These are phyloP conservation scores for Colletotrichum nymphaeae DNA, from an alignment of 2,329 filamentous ascomycete genomes.

Conservation along the genomic window DNA sequence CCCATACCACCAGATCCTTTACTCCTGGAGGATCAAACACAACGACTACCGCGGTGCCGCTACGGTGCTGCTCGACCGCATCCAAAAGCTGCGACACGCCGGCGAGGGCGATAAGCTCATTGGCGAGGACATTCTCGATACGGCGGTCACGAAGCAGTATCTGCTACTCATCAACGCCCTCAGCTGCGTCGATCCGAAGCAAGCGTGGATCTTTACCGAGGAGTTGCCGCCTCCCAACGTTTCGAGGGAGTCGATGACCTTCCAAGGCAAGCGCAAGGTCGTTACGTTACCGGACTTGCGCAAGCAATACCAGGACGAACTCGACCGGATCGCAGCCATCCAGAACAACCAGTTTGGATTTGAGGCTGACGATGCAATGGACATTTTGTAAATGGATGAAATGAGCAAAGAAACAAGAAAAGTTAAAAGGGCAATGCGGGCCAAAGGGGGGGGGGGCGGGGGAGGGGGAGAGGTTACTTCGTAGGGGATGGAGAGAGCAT, in stretches of 20 bases:
- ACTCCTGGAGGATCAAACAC: slow-evolving; percentile 87
- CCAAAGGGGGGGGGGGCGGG: slow-evolving; percentile 16
- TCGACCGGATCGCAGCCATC: slow-evolving; percentile 89
- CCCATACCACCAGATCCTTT: slow-evolving; percentile 89
- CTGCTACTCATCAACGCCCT: slow-evolving; percentile 94
- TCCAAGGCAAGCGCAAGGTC: slow-evolving; percentile 73
- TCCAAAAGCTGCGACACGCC: slow-evolving; percentile 69
- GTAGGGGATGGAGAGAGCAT: slow-evolving; percentile 15
- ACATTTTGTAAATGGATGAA: slow-evolving; percentile 52
- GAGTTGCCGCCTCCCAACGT: slow-evolving; percentile 41
- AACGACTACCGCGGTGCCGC: slow-evolving; percentile 87
- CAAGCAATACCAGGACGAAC: slow-evolving; percentile 88
- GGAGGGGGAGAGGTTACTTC: not conserved
- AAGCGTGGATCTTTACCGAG: slow-evolving; percentile 82
- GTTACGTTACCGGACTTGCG: slow-evolving; percentile 88
- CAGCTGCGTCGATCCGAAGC: slow-evolving; percentile 81
- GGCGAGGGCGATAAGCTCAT: slow-evolving; percentile 69
- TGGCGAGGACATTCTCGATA: slow-evolving; percentile 69
- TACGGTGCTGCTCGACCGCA: slow-evolving; percentile 70
- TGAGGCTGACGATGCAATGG: slow-evolving; percentile 63
- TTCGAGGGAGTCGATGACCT: slow-evolving; percentile 22
- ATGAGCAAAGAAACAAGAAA: not conserved
- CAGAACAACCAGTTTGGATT: slow-evolving; percentile 92
- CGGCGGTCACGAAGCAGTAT: slow-evolving; percentile 78
- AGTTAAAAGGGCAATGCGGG: slow-evolving; percentile 27